phyloP scores from a whole-genome alignment of 2,329 filamentous ascomycete genomes.

The Alternaria arbusti region DNA sequence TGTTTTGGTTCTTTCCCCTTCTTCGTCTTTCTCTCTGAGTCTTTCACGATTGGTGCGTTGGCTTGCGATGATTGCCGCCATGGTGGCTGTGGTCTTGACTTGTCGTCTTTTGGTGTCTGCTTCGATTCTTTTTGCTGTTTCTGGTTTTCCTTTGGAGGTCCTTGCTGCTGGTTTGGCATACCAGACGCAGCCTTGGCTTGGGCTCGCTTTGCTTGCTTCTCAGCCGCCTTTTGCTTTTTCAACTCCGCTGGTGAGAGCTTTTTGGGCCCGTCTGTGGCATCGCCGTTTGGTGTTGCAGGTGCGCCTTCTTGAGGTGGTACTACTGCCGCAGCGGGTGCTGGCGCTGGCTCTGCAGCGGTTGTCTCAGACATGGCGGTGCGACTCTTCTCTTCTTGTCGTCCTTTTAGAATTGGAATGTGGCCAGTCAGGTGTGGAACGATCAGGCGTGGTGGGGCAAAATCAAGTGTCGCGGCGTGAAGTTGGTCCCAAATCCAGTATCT shows the following conservation, averaged over 20 bases:
- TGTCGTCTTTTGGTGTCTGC: constrained; percentile 42
- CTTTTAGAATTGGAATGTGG: constrained; percentile 4
- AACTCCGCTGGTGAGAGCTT: constrained; percentile 78
- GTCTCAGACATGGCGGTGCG: constrained; percentile 34
- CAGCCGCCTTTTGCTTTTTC: constrained; percentile 88
- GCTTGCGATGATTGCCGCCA: constrained; percentile 41
- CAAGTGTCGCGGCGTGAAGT: background rate
- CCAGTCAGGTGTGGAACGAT: constrained; percentile 6
- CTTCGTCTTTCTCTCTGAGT: constrained; percentile 43
- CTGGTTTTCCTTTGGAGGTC: constrained; percentile 36
- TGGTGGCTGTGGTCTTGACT: constrained; percentile 39
- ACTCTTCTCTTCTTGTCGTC: background rate
- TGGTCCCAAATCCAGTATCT: background rate
- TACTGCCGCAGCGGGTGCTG: constrained; percentile 17
- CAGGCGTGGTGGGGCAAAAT: constrained; percentile 16
- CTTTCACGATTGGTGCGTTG: constrained; percentile 35
- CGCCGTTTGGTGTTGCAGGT: constrained; percentile 25
- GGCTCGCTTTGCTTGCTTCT: constrained; percentile 86
- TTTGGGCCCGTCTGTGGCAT: constrained; percentile 38
- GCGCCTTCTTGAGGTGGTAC: constrained; percentile 10
- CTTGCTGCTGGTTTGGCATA: constrained; percentile 46
- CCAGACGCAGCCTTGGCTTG: constrained; percentile 62
- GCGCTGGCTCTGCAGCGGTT: constrained; percentile 22
- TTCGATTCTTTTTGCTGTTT: constrained; percentile 47
- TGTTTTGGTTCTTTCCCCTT: constrained; percentile 58